Percentiles rank a stretch among this genome's conserved stretches.
These are phyloP conservation scores for Aspergillus japonicus DNA, from an alignment of 2,329 filamentous ascomycete species.

Conservation along the genomic window DNA sequence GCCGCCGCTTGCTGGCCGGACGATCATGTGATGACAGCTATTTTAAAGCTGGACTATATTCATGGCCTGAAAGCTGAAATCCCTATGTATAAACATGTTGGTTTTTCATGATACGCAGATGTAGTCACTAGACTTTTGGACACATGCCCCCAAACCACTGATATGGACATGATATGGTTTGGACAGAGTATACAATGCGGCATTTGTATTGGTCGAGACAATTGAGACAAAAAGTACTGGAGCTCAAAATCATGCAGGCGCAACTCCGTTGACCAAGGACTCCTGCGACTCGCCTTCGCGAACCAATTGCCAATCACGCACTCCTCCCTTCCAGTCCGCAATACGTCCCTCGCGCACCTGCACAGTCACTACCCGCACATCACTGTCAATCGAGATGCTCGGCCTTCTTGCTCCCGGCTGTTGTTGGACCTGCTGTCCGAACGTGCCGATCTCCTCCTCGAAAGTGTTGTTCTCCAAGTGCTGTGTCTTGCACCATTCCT, in stretches of 20 bases:
- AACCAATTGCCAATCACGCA: constrained; percentile 69
- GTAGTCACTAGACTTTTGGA: too few relatives aligned
- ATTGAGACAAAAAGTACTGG: too few relatives aligned
- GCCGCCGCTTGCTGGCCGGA: too few relatives aligned
- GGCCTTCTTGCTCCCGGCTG: constrained; percentile 30
- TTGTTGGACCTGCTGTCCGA: constrained; percentile 38
- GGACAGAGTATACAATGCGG: too few relatives aligned
- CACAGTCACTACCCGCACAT: constrained; percentile 85
- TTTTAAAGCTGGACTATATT: too few relatives aligned
- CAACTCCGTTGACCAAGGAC: constrained; percentile 31
- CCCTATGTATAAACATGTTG: too few relatives aligned
- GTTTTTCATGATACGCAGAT: too few relatives aligned
- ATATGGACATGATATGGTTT: too few relatives aligned
- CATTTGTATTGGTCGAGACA: too few relatives aligned
- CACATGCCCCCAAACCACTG: too few relatives aligned
- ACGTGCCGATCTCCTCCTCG: constrained; percentile 52
- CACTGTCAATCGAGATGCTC: constrained; percentile 69
- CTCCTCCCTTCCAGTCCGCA: constrained; percentile 92
- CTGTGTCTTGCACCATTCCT: constrained; percentile 75
- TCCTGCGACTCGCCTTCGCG: constrained; percentile 28
- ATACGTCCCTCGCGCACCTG: constrained; percentile 81
- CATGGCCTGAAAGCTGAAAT: too few relatives aligned
- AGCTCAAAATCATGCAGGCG: neutral
- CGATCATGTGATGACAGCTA: too few relatives aligned
- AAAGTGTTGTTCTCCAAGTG: constrained; percentile 95